Conservation (phyloP, 2,329 filamentous ascomycete genomes). For the Diaporthe longicolla region DNA sequence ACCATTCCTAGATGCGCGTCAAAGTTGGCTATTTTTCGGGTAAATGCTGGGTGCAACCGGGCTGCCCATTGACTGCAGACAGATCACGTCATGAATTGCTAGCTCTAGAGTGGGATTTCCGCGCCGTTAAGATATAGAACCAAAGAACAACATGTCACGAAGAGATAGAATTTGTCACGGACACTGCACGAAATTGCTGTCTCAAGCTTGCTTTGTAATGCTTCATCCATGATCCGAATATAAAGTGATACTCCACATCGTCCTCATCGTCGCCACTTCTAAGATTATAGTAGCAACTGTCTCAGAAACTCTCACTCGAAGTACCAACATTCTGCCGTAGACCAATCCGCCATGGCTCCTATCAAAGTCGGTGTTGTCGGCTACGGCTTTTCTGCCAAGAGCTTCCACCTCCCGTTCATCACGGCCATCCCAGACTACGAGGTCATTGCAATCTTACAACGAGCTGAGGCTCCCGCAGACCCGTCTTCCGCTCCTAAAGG, state of each 20-base stretch:
- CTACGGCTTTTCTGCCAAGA: constrained; percentile 63
- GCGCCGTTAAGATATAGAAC: background rate
- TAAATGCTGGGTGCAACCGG: background rate
- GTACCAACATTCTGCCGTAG: background rate
- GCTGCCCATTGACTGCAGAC: background rate
- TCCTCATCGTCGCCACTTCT: background rate
- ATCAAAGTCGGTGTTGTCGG: constrained; percentile 65
- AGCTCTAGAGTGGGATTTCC: background rate
- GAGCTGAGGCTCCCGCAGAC: constrained; percentile 55
- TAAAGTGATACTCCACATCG: background rate
- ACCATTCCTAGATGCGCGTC: background rate
- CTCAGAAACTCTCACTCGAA: background rate
- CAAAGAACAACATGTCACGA: background rate
- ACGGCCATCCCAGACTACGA: constrained; percentile 60
- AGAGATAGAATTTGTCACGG: background rate
- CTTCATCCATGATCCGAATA: background rate
- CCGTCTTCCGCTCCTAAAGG: constrained; percentile 48
- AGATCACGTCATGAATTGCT: background rate
- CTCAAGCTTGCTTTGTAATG: background rate
- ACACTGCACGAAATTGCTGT: too few species aligned
- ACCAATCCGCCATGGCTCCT: constrained; percentile 8
- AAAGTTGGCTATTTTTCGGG: background rate
- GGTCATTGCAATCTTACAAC: constrained; percentile 63
- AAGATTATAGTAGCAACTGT: background rate
- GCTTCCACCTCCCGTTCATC: constrained; percentile 66